These are phyloP conservation scores for Lecanosticta acicola DNA, from an alignment of 2,329 filamentous ascomycete species.

Conservation along the genomic window DNA sequence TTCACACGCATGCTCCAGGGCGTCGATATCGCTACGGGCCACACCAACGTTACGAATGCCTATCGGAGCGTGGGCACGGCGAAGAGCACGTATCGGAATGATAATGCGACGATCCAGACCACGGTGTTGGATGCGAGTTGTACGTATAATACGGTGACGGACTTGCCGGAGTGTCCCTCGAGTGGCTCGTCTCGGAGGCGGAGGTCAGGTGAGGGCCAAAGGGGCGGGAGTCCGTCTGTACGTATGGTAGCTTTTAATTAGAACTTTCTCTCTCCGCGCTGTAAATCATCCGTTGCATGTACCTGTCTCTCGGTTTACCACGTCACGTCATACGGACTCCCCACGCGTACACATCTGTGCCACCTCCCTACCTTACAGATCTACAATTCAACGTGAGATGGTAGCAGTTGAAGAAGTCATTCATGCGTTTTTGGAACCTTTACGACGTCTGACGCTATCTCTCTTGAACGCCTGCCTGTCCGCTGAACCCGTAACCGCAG, in stretches of 20 bases:
- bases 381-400: no score
- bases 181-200: background rate
- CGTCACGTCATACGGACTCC: no score
- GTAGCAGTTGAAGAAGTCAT: background rate
- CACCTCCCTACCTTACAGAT: no score
- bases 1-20: conserved; percentile 46
- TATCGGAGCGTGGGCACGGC: conserved; percentile 19
- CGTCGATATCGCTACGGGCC: conserved; percentile 49
- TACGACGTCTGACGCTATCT: conserved; percentile 16
- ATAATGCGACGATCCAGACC: conserved; percentile 8
- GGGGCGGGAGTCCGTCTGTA: no score
- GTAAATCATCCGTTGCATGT: no score
- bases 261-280: no score
- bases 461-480: conserved; percentile 12
- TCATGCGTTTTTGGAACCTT: conserved; percentile 13
- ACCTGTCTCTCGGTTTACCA: no score
- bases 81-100: conserved; percentile 21
- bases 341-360: no score
- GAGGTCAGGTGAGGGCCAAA: background rate
- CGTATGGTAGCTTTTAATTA: no score
- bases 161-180: conserved; percentile 6
- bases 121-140: conserved; percentile 8
- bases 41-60: conserved; percentile 28
- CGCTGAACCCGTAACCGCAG: conserved; percentile 13
- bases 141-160: conserved; percentile 6